Conservation (phyloP, 805 yeast genomes). For the Lipomyces chichibuensis region DNA sequence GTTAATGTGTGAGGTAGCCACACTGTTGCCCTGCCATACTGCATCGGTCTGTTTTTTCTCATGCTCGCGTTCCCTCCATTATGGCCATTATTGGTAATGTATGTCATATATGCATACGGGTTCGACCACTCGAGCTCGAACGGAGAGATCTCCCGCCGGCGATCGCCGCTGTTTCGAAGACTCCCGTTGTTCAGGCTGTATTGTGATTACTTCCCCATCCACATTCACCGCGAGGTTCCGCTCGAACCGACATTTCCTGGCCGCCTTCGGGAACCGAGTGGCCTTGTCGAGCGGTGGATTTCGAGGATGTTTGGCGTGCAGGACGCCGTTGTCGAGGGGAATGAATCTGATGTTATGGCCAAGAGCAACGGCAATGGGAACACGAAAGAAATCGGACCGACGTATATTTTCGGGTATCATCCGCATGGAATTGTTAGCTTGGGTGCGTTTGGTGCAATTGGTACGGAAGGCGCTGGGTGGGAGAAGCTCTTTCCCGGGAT, state of each 20-base stretch:
- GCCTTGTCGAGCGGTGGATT: constrained; percentile 23
- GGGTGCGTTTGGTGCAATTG: constrained; percentile 85
- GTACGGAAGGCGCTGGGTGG: constrained; percentile 79
- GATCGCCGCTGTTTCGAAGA: constrained; percentile 60
- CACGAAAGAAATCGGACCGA: constrained; percentile 31
- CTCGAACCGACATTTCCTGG: constrained; percentile 68
- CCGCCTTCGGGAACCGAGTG: constrained; percentile 24
- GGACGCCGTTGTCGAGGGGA: constrained; percentile 14
- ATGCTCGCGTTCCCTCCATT: constrained; percentile 60
- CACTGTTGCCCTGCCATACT: constrained; percentile 29
- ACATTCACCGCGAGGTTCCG: constrained; percentile 65
- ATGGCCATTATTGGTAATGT: constrained; percentile 72
- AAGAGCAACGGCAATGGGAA: neutral
- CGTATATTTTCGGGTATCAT: constrained; percentile 88
- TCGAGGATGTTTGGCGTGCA: constrained; percentile 23
- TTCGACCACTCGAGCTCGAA: constrained; percentile 71
- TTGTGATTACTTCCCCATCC: constrained; percentile 78
- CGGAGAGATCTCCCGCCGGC: constrained; percentile 66
- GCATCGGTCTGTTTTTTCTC: constrained; percentile 51
- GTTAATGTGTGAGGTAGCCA: constrained; percentile 18
- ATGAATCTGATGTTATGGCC: neutral
- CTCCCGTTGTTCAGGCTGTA: constrained; percentile 69
- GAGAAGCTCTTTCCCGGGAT: constrained; percentile 77
- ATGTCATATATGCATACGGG: constrained; percentile 55
- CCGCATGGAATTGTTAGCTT: constrained; percentile 96